Evolutionary conservation across 441 rosid species (phyloP), one percentile per base, ranked within the genome.

Genomic region (Pelargonium citronellum): DNA sequence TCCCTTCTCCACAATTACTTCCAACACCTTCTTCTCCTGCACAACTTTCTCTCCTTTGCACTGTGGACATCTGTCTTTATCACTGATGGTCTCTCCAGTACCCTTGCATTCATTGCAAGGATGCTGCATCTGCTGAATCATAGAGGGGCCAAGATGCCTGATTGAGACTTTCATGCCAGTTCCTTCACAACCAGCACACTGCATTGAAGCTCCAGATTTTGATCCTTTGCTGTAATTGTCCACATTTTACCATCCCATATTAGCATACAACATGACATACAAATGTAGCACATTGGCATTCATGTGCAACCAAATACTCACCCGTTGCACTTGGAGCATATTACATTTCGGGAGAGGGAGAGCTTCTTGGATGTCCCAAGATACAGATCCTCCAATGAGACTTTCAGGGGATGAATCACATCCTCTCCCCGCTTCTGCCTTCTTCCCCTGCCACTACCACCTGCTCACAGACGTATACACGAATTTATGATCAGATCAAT

Each of bases 81-180:
- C 98, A 30, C 78, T 94, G 70, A 94, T 94, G 17, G 89, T 86
- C 87, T 90, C 97, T 16, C 98, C 97, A 1, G 97, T 87, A 16
- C 98, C 98, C 81, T 87, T 89, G 39, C 98, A 94, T 20, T 89
- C 97, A 47, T 88, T 87, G 79, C 97, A 79, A 87, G 97, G 72
- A 47, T 90, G 96, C 57, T 92, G 97, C 94, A 86, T 90, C 79
- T 92, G 95, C 75, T 90, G 96, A 74, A 93, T 91, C 98, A 91
- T 93, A 10, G 95, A 88, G 67, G 96, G 96, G n/a, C 97, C 98
- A 5, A 91, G 90, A 47, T 93, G 95, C 82, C 95, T 86, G n/a
- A 84, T 85, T 1, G 97, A 75, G 3, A 88, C 90, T 81, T 92
- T 92, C 95, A 88, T 85, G 20, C 97, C 95, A 16, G 91, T 66